These are phyloP conservation scores for Kwoniella shivajii DNA, from an alignment of 1,284 basidiomycete genomes.

Conservation along the genomic window DNA sequence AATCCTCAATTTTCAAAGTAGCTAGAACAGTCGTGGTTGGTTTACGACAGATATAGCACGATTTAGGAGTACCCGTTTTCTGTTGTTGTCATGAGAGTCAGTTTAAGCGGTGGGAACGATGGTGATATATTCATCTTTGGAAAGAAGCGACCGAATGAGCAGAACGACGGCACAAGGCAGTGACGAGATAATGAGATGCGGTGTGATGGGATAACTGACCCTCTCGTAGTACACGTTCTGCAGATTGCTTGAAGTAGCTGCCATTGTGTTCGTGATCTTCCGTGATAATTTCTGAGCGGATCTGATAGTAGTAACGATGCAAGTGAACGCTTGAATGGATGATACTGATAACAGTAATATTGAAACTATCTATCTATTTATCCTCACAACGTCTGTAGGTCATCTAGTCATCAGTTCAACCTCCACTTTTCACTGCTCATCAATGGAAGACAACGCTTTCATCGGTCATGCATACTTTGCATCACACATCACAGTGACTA, in stretches of 20 bases:
- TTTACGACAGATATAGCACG: conserved; percentile 51
- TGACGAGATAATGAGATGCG: not conserved
- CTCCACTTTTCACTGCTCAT: no score
- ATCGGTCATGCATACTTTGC: not conserved
- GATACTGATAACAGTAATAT: no score
- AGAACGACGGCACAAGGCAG: not conserved
- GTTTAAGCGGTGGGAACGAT: not conserved
- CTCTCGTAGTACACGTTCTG: conserved; percentile 54
- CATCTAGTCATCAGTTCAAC: no score
- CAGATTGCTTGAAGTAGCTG: conserved; percentile 13
- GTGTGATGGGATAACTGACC: conserved; percentile 20
- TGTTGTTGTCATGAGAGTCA: conserved; percentile 3
- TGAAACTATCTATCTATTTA: no score
- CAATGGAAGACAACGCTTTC: no score
- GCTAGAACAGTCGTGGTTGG: conserved; percentile 50
- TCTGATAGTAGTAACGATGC: not conserved
- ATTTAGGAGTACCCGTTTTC: conserved; percentile 47
- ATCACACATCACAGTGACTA: not conserved
- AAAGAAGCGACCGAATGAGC: not conserved
- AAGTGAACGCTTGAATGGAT: not conserved
- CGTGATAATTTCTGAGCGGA: not conserved
- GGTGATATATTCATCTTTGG: no score
- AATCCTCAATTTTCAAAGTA: conserved; percentile 51
- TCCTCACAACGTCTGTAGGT: no score
- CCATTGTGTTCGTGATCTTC: not conserved